Conservation (phyloP, 2,329 filamentous ascomycete genomes). For the Scedosporium aurantiacum region DNA sequence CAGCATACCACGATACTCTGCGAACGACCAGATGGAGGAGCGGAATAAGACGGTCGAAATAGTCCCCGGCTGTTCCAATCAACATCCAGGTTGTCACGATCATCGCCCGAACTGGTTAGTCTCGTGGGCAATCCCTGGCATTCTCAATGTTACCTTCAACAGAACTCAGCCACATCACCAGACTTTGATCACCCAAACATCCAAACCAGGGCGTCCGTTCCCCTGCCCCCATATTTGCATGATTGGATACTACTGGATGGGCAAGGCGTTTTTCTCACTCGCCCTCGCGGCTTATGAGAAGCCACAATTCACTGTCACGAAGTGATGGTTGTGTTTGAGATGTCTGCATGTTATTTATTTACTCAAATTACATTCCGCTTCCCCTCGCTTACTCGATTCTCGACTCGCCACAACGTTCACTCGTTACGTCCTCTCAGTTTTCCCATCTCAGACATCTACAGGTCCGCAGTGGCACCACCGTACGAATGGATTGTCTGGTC, state of each 20-base stretch:
- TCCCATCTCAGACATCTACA: not conserved
- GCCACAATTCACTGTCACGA: no score
- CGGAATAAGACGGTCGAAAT: not conserved
- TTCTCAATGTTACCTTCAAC: not conserved
- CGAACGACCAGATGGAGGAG: not conserved
- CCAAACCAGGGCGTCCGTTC: not conserved
- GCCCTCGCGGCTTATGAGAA: no score
- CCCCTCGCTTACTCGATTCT: no score
- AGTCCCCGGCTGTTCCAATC: not conserved
- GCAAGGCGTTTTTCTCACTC: no score
- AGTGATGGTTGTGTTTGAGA: no score
- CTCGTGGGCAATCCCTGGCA: not conserved
- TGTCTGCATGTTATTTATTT: no score
- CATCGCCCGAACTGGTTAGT: not conserved
- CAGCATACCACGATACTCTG: no score
- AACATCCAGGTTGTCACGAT: not conserved
- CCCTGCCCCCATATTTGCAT: no score
- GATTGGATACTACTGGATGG: no score
- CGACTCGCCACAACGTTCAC: not conserved
- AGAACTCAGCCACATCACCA: not conserved
- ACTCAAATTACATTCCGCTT: no score
- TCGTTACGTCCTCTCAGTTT: not conserved
- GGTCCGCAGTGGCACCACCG: not conserved
- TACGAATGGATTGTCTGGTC: slow-evolving; percentile 36
- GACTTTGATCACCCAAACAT: not conserved